phyloP scores from a whole-genome alignment of 2,329 filamentous ascomycete genomes.

The Fusarium continuum region DNA sequence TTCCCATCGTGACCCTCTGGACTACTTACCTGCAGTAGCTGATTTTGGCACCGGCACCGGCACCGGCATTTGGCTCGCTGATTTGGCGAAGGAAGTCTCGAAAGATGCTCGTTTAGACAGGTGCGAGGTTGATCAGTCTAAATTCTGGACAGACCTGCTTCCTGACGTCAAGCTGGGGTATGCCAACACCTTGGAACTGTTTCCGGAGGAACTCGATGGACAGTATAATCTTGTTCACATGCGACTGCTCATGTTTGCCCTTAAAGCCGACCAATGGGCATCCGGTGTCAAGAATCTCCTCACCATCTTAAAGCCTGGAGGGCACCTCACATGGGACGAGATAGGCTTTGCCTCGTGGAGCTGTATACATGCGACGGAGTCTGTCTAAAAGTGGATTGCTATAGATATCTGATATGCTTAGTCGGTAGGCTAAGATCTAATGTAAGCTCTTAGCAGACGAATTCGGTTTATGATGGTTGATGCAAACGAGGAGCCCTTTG shows the following conservation, averaged over 20 bases:
- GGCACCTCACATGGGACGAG: constrained; percentile 32
- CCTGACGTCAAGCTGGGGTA: constrained; percentile 11
- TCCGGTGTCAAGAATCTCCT: constrained; percentile 4
- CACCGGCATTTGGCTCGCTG: constrained; percentile 35
- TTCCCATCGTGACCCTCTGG: not conserved
- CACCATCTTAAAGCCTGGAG: constrained; percentile 17
- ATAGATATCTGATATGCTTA: not conserved
- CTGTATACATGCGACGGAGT: not conserved
- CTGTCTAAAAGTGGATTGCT: not conserved
- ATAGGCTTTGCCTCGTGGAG: not conserved
- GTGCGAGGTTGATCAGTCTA: constrained; percentile 30
- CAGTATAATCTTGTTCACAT: constrained; percentile 32
- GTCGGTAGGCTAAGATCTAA: not conserved
- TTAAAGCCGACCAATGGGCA: constrained; percentile 27
- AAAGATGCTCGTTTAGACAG: constrained; percentile 16
- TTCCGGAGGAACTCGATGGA: constrained; percentile 8
- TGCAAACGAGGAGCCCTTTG: too few relatives aligned
- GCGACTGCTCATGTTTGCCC: constrained; percentile 5
- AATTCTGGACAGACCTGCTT: constrained; percentile 21
- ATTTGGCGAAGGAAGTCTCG: constrained; percentile 23
- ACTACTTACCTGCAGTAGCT: not conserved
- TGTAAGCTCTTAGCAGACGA: not conserved
- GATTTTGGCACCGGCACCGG: constrained; percentile 33
- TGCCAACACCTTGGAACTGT: constrained; percentile 17
- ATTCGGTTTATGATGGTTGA: too few relatives aligned